Conservation (phyloP, 176 grass and related monocot genomes). For the Tillandsia fasciculata region DNA sequence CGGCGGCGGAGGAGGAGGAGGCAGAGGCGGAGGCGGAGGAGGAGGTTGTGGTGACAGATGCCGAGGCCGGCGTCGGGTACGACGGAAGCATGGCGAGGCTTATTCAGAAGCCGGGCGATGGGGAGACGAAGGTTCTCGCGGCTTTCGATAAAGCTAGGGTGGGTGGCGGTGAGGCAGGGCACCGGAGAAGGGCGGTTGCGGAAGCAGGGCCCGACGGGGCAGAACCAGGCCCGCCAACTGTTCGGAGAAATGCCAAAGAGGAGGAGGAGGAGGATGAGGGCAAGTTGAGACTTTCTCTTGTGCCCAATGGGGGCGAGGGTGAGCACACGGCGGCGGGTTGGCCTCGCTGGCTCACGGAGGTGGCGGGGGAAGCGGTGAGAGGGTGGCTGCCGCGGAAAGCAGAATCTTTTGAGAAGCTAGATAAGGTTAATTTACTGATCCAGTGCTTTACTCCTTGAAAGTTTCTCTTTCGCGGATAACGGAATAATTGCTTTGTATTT, state of each 20-base stretch:
- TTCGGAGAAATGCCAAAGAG: neutral
- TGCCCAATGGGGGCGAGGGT: conserved; percentile 43
- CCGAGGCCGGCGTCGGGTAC: conserved; percentile 20
- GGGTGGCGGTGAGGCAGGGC: conserved; percentile 11
- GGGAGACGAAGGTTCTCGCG: conserved; percentile 3
- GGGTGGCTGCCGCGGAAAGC: conserved; percentile 87
- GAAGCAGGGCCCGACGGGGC: conserved; percentile 22
- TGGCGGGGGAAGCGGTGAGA: conserved; percentile 72
- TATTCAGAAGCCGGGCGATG: conserved; percentile 55
- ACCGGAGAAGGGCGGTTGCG: conserved; percentile 9
- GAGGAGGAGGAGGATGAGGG: conserved; percentile 11
- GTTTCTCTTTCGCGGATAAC: neutral
- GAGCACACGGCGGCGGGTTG: conserved; percentile 64
- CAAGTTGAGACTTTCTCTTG: conserved; percentile 31
- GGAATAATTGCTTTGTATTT: neutral
- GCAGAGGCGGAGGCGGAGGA: conserved; percentile 47
- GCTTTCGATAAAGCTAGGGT: conserved; percentile 33
- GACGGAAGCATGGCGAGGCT: conserved; percentile 50
- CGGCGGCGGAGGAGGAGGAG: conserved; percentile 11
- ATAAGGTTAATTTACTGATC: conserved; percentile 49
- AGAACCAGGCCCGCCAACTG: conserved; percentile 24
- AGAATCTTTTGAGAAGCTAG: conserved; percentile 94
- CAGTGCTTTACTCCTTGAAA: neutral
- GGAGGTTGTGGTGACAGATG: conserved; percentile 31
- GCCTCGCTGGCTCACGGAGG: conserved; percentile 82